Evolutionary conservation across 441 rosid species (phyloP), one percentile per base, ranked within the genome.

Genomic region (Macaranga tanarius): DNA sequence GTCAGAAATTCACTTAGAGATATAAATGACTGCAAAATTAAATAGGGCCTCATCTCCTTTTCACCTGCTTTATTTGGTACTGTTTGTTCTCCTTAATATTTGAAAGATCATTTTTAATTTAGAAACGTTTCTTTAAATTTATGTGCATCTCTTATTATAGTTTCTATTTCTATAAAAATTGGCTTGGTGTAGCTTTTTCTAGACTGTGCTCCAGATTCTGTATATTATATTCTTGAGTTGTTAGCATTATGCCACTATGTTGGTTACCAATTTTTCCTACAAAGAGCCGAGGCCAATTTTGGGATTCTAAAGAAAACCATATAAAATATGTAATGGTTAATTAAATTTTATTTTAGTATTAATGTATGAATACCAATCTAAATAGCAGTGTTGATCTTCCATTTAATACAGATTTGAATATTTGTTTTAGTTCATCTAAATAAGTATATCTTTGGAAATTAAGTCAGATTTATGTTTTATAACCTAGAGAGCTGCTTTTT

Each of bases 301-400:
- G 99, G 99, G 98, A 95, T 80, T 69, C 82, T 13, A 74, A 88
- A 78, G 98, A 98, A 79, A 88, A 90, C 75, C 99, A 91, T 83
- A 60, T 90, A 58, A 76, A 83, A 73, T 75, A 92, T 72, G 99
- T 89, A 80, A 86, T 86, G 23, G 9, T 65, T 65, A 42, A 9
- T 69, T 48, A 12, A 9, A 20, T 34, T 70, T 60, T n/a, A 22
- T 68, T 65, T 60, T 15, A 55, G 38, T 25, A 38, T 34, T 56
- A 23, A 10, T 22, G 44, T 7, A 5, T 19, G 13, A 10, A 51
- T 61, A 40, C 23, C 20, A 22, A 40, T 42, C 25, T 31, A 11
- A 20, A 45, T 19, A 20, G 54, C 11, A 15, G 17, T 22, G 25
- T 20, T 19, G 13, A 5, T 15, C n/a, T 50, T 15, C 6, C 11